Percentiles rank a stretch among this genome's conserved stretches.
These are phyloP conservation scores for Fragaria nilgerrensis DNA, from an alignment of 306 rosid genomes.

Conservation along the genomic window DNA sequence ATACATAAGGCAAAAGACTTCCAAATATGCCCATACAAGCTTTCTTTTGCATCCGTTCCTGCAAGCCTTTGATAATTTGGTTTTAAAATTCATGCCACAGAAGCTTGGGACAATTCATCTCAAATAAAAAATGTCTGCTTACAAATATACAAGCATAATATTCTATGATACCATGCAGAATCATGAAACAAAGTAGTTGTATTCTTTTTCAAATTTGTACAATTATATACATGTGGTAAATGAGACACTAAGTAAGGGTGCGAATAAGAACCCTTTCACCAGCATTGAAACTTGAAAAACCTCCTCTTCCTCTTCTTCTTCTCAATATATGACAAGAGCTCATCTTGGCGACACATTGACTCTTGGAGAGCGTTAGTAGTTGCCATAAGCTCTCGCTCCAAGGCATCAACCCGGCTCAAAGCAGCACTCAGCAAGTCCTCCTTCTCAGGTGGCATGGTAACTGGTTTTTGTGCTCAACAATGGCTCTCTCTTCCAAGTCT, in stretches of 20 bases:
- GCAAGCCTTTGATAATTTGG: background rate
- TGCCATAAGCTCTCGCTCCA: conserved; percentile 19
- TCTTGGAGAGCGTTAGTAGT: conserved; percentile 6
- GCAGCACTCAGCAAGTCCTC: conserved; percentile 6
- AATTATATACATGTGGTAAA: background rate
- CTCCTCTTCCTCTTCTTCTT: conserved; percentile 9
- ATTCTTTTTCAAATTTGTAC: background rate
- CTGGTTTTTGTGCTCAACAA: background rate
- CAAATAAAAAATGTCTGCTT: background rate
- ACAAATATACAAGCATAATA: background rate
- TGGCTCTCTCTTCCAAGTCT: conserved; percentile 6
- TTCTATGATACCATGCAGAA: background rate
- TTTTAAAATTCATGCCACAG: background rate
- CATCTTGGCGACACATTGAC: conserved; percentile 7
- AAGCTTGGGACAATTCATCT: background rate
- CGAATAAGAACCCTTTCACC: background rate
- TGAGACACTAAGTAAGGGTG: background rate
- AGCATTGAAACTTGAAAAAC: background rate
- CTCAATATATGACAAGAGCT: conserved; percentile 6
- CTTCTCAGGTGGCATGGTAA: background rate
- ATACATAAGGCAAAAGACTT: background rate
- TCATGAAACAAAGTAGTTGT: background rate
- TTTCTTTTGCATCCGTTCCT: background rate
- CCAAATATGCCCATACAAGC: background rate
- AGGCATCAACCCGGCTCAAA: background rate